Conservation (phyloP, 768 basidiomycete genomes). For the Russula olivacea region DNA sequence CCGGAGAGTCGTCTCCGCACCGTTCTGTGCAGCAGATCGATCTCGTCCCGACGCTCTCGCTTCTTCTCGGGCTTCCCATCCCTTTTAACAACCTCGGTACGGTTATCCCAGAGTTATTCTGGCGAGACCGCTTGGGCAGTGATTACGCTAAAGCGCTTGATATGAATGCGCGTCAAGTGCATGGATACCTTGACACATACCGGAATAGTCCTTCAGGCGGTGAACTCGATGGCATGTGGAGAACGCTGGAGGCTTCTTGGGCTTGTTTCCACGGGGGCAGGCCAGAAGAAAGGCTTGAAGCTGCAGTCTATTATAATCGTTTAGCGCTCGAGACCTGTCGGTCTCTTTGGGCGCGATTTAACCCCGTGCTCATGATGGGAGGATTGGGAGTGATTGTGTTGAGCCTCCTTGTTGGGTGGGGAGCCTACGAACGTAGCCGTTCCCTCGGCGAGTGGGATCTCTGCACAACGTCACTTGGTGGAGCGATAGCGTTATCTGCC, state of each 20-base stretch:
- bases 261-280: neutral
- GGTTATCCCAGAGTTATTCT: constrained; percentile 89
- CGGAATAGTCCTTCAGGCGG: constrained; percentile 60
- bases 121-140: constrained; percentile 39
- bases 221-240: constrained; percentile 68
- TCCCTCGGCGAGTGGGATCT: constrained; percentile 38
- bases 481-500: constrained; percentile 1
- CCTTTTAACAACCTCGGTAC: constrained; percentile 94
- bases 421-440: constrained; percentile 48
- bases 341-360: constrained; percentile 92
- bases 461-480: constrained; percentile 33
- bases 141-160: constrained; percentile 55
- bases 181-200: constrained; percentile 70
- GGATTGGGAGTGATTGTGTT: constrained; percentile 61
- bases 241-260: constrained; percentile 36
- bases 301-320: constrained; percentile 47
- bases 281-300: constrained; percentile 18
- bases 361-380: constrained; percentile 64
- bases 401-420: constrained; percentile 49
- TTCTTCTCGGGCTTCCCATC: constrained; percentile 87
- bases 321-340: constrained; percentile 67
- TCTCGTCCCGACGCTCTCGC: constrained; percentile 79
- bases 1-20: constrained; percentile 46
- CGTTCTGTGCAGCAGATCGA: constrained; percentile 89
- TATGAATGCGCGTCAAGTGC: constrained; percentile 71